Evolutionary conservation across 805 yeast genomes (phyloP).

Genomic region (Yarrowia yakushimensis): DNA sequence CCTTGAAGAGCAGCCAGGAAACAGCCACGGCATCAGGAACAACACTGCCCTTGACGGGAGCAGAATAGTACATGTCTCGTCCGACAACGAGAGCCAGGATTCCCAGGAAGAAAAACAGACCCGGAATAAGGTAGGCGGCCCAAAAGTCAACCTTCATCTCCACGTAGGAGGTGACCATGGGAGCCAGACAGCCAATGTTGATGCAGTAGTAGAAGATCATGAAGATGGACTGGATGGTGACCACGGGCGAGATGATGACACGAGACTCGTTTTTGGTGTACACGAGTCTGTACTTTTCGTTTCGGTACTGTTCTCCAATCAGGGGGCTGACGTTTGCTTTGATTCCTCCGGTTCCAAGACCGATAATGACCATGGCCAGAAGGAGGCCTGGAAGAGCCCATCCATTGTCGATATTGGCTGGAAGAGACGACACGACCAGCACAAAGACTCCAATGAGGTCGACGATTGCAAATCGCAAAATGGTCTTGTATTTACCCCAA

Average conservation of each 20-base stretch:
- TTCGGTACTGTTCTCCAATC: conserved; percentile 70
- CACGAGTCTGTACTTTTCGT: conserved; percentile 53
- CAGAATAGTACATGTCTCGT: conserved; percentile 51
- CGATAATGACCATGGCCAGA: conserved; percentile 56
- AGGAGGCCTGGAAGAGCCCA: conserved; percentile 63
- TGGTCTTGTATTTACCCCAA: conserved; percentile 69
- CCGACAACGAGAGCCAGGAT: conserved; percentile 52
- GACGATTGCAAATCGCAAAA: conserved; percentile 54
- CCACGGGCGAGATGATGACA: conserved; percentile 65
- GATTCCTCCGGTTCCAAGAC: conserved; percentile 78
- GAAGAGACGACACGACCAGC: conserved; percentile 66
- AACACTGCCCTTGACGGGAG: conserved; percentile 60
- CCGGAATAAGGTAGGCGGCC: conserved; percentile 71
- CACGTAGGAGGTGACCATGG: conserved; percentile 71
- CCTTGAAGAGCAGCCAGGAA: conserved; percentile 44
- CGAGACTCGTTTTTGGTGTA: conserved; percentile 47
- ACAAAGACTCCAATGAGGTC: conserved; percentile 62
- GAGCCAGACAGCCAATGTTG: conserved; percentile 70
- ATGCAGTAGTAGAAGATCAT: conserved; percentile 74
- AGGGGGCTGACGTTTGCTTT: conserved; percentile 74
- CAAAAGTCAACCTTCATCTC: conserved; percentile 57
- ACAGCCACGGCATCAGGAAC: conserved; percentile 52
- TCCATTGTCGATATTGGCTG: conserved; percentile 48
- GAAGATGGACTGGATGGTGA: conserved; percentile 69
- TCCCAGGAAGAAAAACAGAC: conserved; percentile 62